These are phyloP conservation scores for Globisporangium okanoganense DNA, from an alignment of 352 stramenopile genomes.

Conservation along the genomic window DNA sequence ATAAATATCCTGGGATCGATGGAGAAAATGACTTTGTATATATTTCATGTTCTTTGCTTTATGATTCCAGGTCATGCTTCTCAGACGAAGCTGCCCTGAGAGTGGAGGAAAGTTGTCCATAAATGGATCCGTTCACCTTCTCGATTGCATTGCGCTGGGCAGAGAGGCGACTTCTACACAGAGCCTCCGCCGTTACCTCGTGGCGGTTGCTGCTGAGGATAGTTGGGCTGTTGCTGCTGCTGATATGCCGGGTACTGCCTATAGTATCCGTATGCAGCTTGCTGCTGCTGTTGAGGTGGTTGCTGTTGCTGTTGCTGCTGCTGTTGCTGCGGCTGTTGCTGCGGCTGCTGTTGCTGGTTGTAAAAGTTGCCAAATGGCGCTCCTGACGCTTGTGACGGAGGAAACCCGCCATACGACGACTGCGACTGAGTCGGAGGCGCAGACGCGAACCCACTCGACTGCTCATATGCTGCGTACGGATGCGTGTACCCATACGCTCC, in stretches of 20 bases:
- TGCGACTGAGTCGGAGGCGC: constrained; percentile 12
- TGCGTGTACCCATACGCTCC: constrained; percentile 15
- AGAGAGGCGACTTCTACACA: background rate
- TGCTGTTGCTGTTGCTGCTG: constrained; percentile 24
- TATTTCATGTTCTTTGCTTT: constrained; percentile 5
- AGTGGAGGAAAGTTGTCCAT: background rate
- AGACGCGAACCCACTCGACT: constrained; percentile 12
- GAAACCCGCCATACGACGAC: constrained; percentile 21
- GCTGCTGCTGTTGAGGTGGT: constrained; percentile 8
- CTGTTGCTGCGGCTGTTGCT: constrained; percentile 18
- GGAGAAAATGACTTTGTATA: background rate
- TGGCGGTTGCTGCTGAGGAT: background rate
- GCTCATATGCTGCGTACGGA: constrained; percentile 42
- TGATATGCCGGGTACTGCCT: constrained; percentile 44
- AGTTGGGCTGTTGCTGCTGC: constrained; percentile 10
- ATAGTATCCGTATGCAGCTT: constrained; percentile 28
- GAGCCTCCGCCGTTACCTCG: background rate
- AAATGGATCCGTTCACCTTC: no score
- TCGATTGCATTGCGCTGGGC: no score
- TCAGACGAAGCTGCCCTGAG: background rate
- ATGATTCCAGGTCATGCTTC: background rate
- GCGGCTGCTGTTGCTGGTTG: constrained; percentile 26
- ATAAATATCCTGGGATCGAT: background rate
- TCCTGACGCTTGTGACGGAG: constrained; percentile 25
- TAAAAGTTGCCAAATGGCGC: constrained; percentile 39